These are phyloP conservation scores for Cutaneotrichosporon daszewskae DNA, from an alignment of 1,284 basidiomycete species.

Conservation along the genomic window DNA sequence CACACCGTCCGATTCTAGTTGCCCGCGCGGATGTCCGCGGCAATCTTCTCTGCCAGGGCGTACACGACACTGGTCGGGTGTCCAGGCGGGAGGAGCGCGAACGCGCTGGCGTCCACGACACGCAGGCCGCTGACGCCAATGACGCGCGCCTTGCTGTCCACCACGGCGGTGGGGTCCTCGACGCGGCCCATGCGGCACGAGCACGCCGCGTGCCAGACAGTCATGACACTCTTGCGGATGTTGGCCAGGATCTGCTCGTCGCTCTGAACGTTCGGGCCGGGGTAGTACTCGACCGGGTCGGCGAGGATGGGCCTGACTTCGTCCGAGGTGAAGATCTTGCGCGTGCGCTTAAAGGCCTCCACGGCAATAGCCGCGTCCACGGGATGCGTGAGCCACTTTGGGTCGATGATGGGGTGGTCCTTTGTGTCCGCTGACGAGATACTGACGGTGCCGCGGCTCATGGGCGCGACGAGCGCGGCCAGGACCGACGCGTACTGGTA, in stretches of 20 bases:
- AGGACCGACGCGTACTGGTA: constrained; percentile 29
- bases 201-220: constrained; percentile 53
- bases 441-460: constrained; percentile 39
- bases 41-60: constrained; percentile 38
- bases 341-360: constrained; percentile 15
- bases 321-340: constrained; percentile 19
- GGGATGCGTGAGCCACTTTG: constrained; percentile 43
- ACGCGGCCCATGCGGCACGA: constrained; percentile 62
- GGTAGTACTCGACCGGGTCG: constrained; percentile 38
- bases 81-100: constrained; percentile 48
- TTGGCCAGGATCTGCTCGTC: constrained; percentile 38
- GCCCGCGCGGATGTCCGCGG: constrained; percentile 40
- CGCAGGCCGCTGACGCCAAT: constrained; percentile 50
- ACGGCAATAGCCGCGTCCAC: constrained; percentile 33
- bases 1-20: too few relatives aligned
- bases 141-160: constrained; percentile 48
- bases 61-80: constrained; percentile 42
- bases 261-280: constrained; percentile 37
- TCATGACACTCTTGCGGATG: constrained; percentile 38
- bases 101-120: constrained; percentile 50
- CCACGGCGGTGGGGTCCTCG: constrained; percentile 54
- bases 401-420: constrained; percentile 32
- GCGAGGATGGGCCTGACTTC: constrained; percentile 18
- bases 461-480: constrained; percentile 32
- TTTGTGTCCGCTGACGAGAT: constrained; percentile 36